phyloP scores from a whole-genome alignment of 2,329 filamentous ascomycete species.

The Verticillium dahliae region DNA sequence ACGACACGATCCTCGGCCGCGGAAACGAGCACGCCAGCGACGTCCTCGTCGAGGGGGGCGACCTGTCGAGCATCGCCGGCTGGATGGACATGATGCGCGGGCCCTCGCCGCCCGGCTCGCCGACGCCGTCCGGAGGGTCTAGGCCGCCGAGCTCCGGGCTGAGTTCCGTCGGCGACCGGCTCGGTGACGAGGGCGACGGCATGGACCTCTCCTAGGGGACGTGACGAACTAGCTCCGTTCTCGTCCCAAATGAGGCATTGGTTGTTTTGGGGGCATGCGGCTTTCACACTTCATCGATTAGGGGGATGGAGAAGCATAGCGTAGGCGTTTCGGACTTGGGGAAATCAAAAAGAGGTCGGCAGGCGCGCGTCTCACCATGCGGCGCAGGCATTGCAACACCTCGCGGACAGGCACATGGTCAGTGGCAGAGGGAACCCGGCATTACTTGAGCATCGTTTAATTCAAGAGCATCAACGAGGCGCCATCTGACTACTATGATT shows the following conservation, averaged over 20 bases:
- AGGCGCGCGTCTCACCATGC: not conserved
- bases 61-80: constrained; percentile 57
- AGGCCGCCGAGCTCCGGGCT: constrained; percentile 47
- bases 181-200: constrained; percentile 32
- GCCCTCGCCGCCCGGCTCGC: constrained; percentile 12
- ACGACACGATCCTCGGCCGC: constrained; percentile 76
- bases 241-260: not conserved
- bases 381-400: not conserved
- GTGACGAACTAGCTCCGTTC: not conserved
- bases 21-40: constrained; percentile 59
- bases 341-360: not conserved
- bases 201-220: constrained; percentile 36
- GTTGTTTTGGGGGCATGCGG: not conserved
- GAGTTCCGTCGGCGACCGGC: constrained; percentile 47
- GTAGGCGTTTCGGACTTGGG: constrained; percentile 7
- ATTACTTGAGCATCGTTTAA: not conserved
- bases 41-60: constrained; percentile 73
- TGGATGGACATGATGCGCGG: constrained; percentile 38
- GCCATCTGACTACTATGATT: not conserved
- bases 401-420: not conserved
- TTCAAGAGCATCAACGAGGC: not conserved
- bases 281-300: not conserved
- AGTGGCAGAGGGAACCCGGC: not conserved
- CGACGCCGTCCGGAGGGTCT: constrained; percentile 21
- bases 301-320: constrained; percentile 6